Evolutionary conservation across 345 rosid genomes (phyloP), one percentile per base, ranked within the genome.

Genomic region (Adansonia digitata): DNA sequence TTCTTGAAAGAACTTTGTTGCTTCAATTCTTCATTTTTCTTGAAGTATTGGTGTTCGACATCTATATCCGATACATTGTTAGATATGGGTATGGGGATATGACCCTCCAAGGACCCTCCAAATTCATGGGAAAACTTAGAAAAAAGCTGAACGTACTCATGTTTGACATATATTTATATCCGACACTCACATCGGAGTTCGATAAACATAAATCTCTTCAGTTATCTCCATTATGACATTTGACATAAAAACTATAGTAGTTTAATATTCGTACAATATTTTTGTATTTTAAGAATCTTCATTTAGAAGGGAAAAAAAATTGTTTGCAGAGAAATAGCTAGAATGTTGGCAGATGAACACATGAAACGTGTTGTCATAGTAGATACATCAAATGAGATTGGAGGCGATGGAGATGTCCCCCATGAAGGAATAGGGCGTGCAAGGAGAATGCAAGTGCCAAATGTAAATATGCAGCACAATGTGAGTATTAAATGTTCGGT

Each of bases 391-490:
- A 91, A 91, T 78, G 97, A 92, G 88, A 92, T 94, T 75, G 98
- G 98, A 51, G 98, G 97, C 67, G 97, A 92, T 77, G 97, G 98
- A 71, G 98, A 94, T 83, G 88, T 93, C 71, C 98, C 98, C 48
- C 98, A 93, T 74, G 83, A 88, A 42, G 98, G 98, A 74, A 91
- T 93, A 56, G 97, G 98, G 59, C 90, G 85, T 82, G 97, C 98
- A 49, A 91, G 98, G 86, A 88, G 98, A 83, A 92, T 94, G 98
- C 98, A 94, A 83, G 98, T 94, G 77, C 97, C 98, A 35, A 94
- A 90, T 78, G 97, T 94, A 76, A 82, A 88, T 80, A 70, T 91
- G 91, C 97, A 92, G 83, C 98, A 94, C 76, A 89, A 86, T 76
- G 98, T 92, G 85, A 60, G 94, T 80, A 39, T 69, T 52, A n/a